These are phyloP conservation scores for Cladosporium sp. DNA, from an alignment of 2,329 filamentous ascomycete species.

Conservation along the genomic window DNA sequence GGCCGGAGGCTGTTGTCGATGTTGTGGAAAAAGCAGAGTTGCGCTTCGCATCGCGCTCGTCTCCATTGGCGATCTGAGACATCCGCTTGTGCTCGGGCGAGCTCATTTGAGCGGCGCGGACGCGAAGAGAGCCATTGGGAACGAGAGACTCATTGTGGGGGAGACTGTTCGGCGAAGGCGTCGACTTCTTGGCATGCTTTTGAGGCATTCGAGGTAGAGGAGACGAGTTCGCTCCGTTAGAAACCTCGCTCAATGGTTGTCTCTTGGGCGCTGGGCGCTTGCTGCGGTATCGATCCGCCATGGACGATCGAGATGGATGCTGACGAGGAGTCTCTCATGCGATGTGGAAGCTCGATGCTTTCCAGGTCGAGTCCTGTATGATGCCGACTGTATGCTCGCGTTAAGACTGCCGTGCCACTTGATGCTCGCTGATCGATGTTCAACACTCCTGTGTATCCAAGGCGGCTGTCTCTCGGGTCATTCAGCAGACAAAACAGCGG, in stretches of 20 bases:
- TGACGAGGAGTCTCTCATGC: background rate
- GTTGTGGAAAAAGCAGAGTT: constrained; percentile 49
- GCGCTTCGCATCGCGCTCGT: constrained; percentile 45
- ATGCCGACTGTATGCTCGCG: background rate
- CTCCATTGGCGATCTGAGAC: constrained; percentile 43
- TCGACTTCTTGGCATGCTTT: background rate
- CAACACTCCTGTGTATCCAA: constrained; percentile 4
- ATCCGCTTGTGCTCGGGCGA: constrained; percentile 47
- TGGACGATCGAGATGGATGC: constrained; percentile 7
- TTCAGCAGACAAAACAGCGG: background rate
- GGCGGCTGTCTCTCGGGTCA: background rate
- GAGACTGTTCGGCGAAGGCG: constrained; percentile 12
- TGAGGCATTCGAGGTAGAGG: constrained; percentile 12
- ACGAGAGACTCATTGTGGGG: constrained; percentile 42
- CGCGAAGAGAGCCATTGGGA: constrained; percentile 37
- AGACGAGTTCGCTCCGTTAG: constrained; percentile 25
- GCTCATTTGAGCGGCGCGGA: constrained; percentile 31
- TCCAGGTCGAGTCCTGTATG: background rate
- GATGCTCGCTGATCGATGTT: constrained; percentile 2
- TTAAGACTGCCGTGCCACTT: background rate
- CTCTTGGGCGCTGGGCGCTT: constrained; percentile 18
- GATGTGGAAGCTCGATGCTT: background rate
- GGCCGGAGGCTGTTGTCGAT: constrained; percentile 48
- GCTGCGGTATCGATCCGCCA: constrained; percentile 27
- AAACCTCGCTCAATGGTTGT: constrained; percentile 27